Evolutionary conservation across 169 alveolate species (phyloP).

Genomic region (Cryptosporidium felis): DNA sequence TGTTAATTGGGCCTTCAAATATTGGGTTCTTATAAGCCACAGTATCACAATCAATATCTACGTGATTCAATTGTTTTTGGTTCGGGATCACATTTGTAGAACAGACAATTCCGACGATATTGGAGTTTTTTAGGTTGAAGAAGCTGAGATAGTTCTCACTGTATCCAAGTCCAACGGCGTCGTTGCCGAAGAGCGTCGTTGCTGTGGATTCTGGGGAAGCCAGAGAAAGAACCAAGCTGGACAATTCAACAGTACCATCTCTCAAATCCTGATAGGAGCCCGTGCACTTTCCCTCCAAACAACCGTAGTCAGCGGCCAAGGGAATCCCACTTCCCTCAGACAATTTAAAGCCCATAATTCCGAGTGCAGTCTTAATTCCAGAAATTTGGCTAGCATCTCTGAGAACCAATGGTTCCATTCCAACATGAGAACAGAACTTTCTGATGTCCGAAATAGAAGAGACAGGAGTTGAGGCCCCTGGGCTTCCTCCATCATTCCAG

Average conservation of each 20-base stretch:
- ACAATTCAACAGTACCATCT: slow-evolving; percentile 76
- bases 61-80: slow-evolving; percentile 70
- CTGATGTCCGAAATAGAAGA: slow-evolving; percentile 82
- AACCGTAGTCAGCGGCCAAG: slow-evolving; percentile 84
- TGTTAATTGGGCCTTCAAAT: slow-evolving; percentile 82
- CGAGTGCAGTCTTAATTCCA: slow-evolving; percentile 80
- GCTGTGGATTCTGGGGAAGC: slow-evolving; percentile 72
- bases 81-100: slow-evolving; percentile 80
- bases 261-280: slow-evolving; percentile 84
- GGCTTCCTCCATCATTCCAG: slow-evolving; percentile 76
- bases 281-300: slow-evolving; percentile 81
- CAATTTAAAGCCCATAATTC: slow-evolving; percentile 82
- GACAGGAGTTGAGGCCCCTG: slow-evolving; percentile 77
- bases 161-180: slow-evolving; percentile 84
- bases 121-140: slow-evolving; percentile 84
- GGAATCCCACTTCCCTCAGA: slow-evolving; percentile 85
- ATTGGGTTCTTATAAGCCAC: slow-evolving; percentile 76
- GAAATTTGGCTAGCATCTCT: slow-evolving; percentile 80
- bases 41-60: slow-evolving; percentile 80
- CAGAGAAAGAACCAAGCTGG: slow-evolving; percentile 75
- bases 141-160: slow-evolving; percentile 81
- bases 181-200: slow-evolving; percentile 70
- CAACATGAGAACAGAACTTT: slow-evolving; percentile 84
- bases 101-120: slow-evolving; percentile 85
- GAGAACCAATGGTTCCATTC: slow-evolving; percentile 86